Evolutionary conservation across 768 basidiomycete species (phyloP), one percentile per base, ranked within the genome.

Genomic region (Lactarius sp.): DNA sequence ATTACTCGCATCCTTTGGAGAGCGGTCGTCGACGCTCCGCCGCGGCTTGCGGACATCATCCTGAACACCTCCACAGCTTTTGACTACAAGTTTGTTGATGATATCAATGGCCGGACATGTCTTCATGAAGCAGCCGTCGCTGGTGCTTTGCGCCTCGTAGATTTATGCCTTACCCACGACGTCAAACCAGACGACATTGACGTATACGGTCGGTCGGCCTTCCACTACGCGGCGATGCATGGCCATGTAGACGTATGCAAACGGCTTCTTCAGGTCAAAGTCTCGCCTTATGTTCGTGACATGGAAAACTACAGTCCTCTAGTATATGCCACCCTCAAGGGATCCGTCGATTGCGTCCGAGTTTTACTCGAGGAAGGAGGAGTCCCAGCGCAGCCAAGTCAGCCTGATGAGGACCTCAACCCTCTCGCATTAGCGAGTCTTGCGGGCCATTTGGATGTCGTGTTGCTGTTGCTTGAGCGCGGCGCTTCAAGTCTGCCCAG

Each of bases 171-270:
- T 20, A 79, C 83, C 61, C 85, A 85, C 58, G 83, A 83, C 16
- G 84, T 92, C 2, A 77, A 83, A n/a, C 80, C 85, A 56, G 83
- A 86, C 69, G 89, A 85, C 68, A 77, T 83, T 22, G 97, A 99
- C 71, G 85, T 87, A 1, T 99, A 98, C 74, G 94, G 93, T 36
- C 90, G 97, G 4, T 89, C 92, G 7, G 88, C 95, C 4, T 80
- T 99, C 49, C 96, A 98, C 76, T 99, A 99, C 75, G 93, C 94
- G 16, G 89, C 92, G 22, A 94, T 98, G 86, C 87, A 94, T 71
- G 94, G 94, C 1, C 89, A 95, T 72, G 79, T 85, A 8, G 74
- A 73, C 27, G 83, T 96, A 61, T 94, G 92, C 74, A 83, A 80
- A 54, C 85, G 80, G 68, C 83, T 99, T 41, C 76, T 99, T 64